Evolutionary conservation across 371 early-diverging fungal species (phyloP), one percentile per base, ranked within the genome.

Genomic region (Mortierella sp.): DNA sequence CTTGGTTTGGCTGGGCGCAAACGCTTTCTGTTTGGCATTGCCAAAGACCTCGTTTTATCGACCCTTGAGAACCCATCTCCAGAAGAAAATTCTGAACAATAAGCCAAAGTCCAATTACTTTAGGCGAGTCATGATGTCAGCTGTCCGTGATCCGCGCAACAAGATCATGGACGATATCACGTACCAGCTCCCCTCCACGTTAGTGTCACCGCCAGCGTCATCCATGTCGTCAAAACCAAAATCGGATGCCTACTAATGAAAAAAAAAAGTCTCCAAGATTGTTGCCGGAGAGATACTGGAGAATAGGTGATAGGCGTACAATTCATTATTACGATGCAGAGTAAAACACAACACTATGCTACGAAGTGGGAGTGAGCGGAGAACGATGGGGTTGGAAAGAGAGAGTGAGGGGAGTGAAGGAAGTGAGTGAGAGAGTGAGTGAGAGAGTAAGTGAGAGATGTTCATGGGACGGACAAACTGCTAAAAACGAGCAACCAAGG

Each of bases 1-100:
- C 66, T 70, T 76, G 30, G 58, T 58, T 41, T 76, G 78, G 78
- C n/a, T 76, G 24, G 78, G 78, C 1, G 78, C 78, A 1, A 46
- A 19, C 14, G 78, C 78, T 1, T 76, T 76, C 48, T 55, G 58
- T 7, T 30, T 24, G 28, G 61, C 61, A 3, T 30, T 76, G 13
- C 78, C 78, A 4, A 27, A 18, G 0, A n/a, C 43, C 9, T 41
- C 13, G 2, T 12, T 64, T 0, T 64, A 76, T 39, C 62, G 18
- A 1, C 61, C 69, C 1, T 21, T 62, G 27, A 50, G 30, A 8
- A 14, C 13, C 14, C 28, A 50, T 23, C 49, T 76, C 23, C 43
- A 52, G 19, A 58, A 64, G 10, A 45, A 52, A 13, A 50, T 73
- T 26, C 30, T 73, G 27, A 58, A 41, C 16, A 55, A 52, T 26